Evolutionary conservation across 1,284 basidiomycete species (phyloP).

Genomic region (Pseudozyma flocculosa): DNA sequence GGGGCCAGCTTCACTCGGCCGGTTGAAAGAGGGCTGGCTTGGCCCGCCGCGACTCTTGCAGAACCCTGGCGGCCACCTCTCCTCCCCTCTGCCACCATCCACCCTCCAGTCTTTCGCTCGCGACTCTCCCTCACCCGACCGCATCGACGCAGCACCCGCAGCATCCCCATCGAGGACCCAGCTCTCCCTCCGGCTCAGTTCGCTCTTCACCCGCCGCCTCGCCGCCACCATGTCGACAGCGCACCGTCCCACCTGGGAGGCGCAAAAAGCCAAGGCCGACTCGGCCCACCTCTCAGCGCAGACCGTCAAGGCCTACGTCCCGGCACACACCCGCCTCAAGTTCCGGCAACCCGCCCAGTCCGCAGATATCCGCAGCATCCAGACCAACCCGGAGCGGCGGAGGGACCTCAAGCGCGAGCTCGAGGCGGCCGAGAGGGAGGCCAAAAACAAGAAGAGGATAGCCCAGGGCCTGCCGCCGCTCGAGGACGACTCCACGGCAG

Average conservation of each 20-base stretch:
- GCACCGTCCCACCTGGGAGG: constrained; percentile 54
- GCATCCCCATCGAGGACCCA: too few species aligned
- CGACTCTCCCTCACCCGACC: too few species aligned
- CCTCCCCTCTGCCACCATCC: too few species aligned
- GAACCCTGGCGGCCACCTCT: too few species aligned
- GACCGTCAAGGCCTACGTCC: constrained; percentile 14
- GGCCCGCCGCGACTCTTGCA: too few species aligned
- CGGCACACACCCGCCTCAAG: constrained; percentile 53
- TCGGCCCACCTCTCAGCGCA: constrained; percentile 30
- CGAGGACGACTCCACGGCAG: constrained; percentile 4
- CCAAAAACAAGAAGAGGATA: constrained; percentile 20
- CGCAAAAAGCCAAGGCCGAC: constrained; percentile 43
- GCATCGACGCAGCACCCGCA: too few species aligned
- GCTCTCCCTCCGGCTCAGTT: too few species aligned
- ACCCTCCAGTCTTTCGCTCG: too few species aligned
- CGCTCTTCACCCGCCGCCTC: too few species aligned
- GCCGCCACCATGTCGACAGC: constrained; percentile 40
- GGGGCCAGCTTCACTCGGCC: too few species aligned
- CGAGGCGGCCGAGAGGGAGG: constrained; percentile 37
- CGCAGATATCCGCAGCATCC: constrained; percentile 1
- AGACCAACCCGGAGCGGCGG: constrained; percentile 1
- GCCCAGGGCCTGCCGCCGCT: constrained; percentile 16
- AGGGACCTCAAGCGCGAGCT: constrained; percentile 49
- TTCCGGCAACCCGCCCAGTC: constrained; percentile 41
- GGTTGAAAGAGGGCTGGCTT: too few species aligned